A percentile compares a stretch with the other conserved stretches of the same genome.
Evolutionary conservation across 345 rosid species (phyloP).

Genomic region (Stellera chamaejasme): DNA sequence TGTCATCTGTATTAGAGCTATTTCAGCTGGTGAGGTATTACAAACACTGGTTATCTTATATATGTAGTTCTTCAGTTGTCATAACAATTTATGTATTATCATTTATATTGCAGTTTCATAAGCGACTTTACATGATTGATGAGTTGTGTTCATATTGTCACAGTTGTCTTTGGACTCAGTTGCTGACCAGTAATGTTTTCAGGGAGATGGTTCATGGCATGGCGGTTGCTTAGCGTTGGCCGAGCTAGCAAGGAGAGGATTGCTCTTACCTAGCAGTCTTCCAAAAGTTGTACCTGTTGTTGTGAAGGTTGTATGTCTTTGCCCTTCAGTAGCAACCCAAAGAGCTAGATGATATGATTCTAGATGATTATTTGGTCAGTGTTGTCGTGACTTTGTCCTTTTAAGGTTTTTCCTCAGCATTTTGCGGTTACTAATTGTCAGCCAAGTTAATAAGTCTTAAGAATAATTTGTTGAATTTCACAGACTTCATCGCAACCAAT

Average conservation of each 20-base stretch:
- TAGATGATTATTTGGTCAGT: no score
- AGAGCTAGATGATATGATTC: no score
- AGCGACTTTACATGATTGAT: background rate
- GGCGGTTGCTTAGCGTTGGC: conserved; percentile 98
- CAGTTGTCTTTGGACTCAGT: conserved; percentile 8
- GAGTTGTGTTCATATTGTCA: conserved; percentile 1
- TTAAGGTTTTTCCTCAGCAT: no score
- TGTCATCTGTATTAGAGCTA: conserved; percentile 81
- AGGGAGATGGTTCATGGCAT: conserved; percentile 99
- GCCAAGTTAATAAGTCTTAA: no score
- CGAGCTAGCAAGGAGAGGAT: conserved; percentile 90
- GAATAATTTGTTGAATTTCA: no score
- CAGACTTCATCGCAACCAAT: no score
- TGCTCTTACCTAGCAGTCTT: conserved; percentile 84
- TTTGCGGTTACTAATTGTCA: no score
- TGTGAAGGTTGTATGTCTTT: conserved; percentile 53
- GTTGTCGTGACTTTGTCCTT: no score
- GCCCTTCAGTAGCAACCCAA: no score
- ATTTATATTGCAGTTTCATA: background rate
- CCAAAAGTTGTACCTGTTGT: conserved; percentile 79
- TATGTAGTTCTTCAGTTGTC: conserved; percentile 2
- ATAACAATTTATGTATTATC: conserved; percentile 1
- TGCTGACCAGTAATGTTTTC: conserved; percentile 22
- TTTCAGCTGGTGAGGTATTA: conserved; percentile 88
- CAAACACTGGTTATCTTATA: conserved; percentile 5